Base-by-base conservation (phyloP, 805 yeast genomes). In the Kockiozyma suomiensis region DNA sequence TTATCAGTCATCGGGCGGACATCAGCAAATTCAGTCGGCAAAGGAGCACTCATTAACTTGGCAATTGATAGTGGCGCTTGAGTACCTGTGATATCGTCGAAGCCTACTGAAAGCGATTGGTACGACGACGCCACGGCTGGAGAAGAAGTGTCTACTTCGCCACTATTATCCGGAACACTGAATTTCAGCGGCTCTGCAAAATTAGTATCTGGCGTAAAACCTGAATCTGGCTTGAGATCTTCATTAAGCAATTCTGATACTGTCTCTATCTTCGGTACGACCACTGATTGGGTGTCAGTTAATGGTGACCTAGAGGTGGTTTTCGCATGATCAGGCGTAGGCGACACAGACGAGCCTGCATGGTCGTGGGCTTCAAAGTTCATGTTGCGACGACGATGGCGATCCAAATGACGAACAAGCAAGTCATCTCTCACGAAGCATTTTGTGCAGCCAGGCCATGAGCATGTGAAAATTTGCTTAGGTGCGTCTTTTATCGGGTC, bases 381-480 rank as follows among this genome's bases (percentile, higher is more conserved):
- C 10, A 21, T 26, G 37, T 30, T 40, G 15, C 63, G 58, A 25
- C 65, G 63, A 32, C 68, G 65, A 46, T 73, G 76, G 2, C 77
- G 69, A 52, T 73, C 72, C 17, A 70, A 26, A 60, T 74, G 76
- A 23, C 76, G 65, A 10, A 56, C 58, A n/a, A 67, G 64, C 32
- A 74, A 61, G 50, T 74, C 76, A 40, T 73, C 75, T 2, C 76
- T 66, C 10, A 74, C 76, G 71, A 74, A 74, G 25, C 69, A 68
- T 56, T 68, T 70, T 15, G 62, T 53, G 52, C 76, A 74, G 12
- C 69, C 72, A 3, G 69, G 69, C 72, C 73, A 74, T 13, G 68
- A 55, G 50, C 76, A 74, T 23, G 56, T 55, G 50, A 62, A 73
- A n/a, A 73, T 74, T 46, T 71, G 67, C 58, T 75, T 72, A 15